phyloP scores from a whole-genome alignment of 2,329 filamentous ascomycete species.

The Zarea fungicola region DNA sequence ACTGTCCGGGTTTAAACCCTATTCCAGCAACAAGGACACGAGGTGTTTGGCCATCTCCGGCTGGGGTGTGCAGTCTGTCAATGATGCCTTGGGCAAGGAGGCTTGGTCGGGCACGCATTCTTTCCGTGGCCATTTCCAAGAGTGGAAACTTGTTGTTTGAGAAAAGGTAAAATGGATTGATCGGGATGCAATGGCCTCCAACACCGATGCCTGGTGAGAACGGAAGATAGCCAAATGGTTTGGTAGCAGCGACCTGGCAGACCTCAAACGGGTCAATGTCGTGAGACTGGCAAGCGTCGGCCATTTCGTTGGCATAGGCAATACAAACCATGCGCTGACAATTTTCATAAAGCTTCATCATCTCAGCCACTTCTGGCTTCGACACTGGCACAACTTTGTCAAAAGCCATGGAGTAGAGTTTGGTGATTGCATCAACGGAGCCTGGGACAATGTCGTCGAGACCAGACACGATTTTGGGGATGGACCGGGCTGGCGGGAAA shows the following conservation, averaged over 20 bases:
- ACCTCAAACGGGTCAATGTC: conserved; percentile 48
- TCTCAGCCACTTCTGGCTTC: conserved; percentile 50
- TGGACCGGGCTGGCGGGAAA: conserved; percentile 33
- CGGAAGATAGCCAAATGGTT: conserved; percentile 48
- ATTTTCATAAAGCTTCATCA: conserved; percentile 55
- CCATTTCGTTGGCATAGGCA: conserved; percentile 53
- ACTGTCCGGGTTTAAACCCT: conserved; percentile 47
- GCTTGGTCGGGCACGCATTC: conserved; percentile 38
- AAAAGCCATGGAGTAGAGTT: conserved; percentile 44
- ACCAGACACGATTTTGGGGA: conserved; percentile 51
- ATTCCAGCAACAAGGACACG: conserved; percentile 41
- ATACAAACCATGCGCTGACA: conserved; percentile 52
- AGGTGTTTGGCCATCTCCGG: conserved; percentile 14
- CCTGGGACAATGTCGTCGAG: conserved; percentile 41
- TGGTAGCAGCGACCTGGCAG: conserved; percentile 42
- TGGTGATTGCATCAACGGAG: conserved; percentile 38
- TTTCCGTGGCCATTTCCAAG: conserved; percentile 37
- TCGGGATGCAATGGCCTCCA: conserved; percentile 51
- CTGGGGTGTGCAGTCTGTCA: conserved; percentile 8
- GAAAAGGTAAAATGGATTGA: conserved; percentile 50
- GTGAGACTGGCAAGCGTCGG: conserved; percentile 42
- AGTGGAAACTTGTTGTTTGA: conserved; percentile 43
- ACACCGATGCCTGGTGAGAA: conserved; percentile 45
- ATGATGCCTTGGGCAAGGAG: conserved; percentile 33
- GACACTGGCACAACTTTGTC: conserved; percentile 44